Base-by-base conservation (phyloP, 2,329 filamentous ascomycete species). In the Xylaria multiplex region DNA sequence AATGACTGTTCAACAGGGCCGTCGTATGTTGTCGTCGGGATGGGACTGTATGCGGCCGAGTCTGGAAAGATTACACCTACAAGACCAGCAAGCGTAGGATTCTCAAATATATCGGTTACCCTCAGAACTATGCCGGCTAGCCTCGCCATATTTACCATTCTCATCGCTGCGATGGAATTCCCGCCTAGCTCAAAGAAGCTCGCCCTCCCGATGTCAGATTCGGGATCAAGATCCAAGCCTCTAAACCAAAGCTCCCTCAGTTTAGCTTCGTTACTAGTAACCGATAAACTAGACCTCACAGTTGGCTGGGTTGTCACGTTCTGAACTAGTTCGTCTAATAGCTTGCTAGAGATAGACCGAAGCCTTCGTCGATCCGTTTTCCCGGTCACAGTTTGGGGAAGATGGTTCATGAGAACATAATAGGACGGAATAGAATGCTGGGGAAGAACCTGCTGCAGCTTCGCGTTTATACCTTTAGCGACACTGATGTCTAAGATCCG, bases 111-210 rank as follows among this genome's bases (percentile, higher is more conserved):
- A 54, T 64, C 62, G 55, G 55, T 48, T 54, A 64, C 62, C 16
- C 16, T 64, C 16, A 64, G 42, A 22, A 2, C 55, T 54, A 64
- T 64, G 3, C 55, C 62, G 30, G 55, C 40, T 49, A 55, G 24
- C 32, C n/a, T 64, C 42, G 62, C 62, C 55, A 59, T 64, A 43
- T 64, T 64, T 40, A 64, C 62, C 62, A 64, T 64, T 49, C 22
- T 64, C 7, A 64, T 64, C 43, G 62, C 62, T 30, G 50, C 14
- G 35, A 64, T 64, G 6, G 62, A 64, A 22, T 59, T 14, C 32
- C 62, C 62, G 42, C 62, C 62, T 2, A 64, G 49, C 42, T 59
- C 62, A 43, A 64, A 59, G 50, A 64, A 64, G 43, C 22, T 61
- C 14, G 52, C 57, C 30, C 35, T 43, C 2, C 22, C 24, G 37